Conservation (phyloP, 2,329 filamentous ascomycete genomes). For the Colletotrichum salicis region DNA sequence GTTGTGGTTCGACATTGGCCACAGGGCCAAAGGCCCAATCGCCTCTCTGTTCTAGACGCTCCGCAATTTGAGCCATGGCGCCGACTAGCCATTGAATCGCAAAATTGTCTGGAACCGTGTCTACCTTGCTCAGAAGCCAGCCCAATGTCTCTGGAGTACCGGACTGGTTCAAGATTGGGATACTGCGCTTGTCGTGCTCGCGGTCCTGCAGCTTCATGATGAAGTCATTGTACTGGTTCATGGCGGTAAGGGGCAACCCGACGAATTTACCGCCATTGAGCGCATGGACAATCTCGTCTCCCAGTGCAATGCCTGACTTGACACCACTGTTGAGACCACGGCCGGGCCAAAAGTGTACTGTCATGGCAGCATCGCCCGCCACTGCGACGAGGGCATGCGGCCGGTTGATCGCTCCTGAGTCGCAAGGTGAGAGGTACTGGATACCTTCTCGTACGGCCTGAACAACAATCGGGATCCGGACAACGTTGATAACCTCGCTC, state of each 20-base stretch:
- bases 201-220: conserved; percentile 47
- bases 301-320: conserved; percentile 48
- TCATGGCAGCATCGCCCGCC: conserved; percentile 49
- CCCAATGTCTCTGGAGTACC: conserved; percentile 47
- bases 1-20: conserved; percentile 44
- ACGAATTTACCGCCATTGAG: conserved; percentile 44
- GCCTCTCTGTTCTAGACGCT: conserved; percentile 43
- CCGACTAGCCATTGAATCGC: conserved; percentile 48
- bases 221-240: conserved; percentile 49
- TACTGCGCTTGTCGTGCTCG: conserved; percentile 50
- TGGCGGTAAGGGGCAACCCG: conserved; percentile 43
- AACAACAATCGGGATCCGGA: conserved; percentile 49
- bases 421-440: conserved; percentile 41
- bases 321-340: conserved; percentile 50
- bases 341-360: conserved; percentile 50
- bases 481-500: conserved; percentile 48
- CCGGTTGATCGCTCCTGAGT: conserved; percentile 40
- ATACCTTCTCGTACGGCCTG: conserved; percentile 47
- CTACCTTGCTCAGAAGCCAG: conserved; percentile 47
- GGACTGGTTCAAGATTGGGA: conserved; percentile 48
- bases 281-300: conserved; percentile 48
- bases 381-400: conserved; percentile 47
- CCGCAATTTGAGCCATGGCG: conserved; percentile 46
- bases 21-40: conserved; percentile 46
- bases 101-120: conserved; percentile 44